Evolutionary conservation across 768 basidiomycete species (phyloP).

Genomic region (Pleurotus tuber-regium): DNA sequence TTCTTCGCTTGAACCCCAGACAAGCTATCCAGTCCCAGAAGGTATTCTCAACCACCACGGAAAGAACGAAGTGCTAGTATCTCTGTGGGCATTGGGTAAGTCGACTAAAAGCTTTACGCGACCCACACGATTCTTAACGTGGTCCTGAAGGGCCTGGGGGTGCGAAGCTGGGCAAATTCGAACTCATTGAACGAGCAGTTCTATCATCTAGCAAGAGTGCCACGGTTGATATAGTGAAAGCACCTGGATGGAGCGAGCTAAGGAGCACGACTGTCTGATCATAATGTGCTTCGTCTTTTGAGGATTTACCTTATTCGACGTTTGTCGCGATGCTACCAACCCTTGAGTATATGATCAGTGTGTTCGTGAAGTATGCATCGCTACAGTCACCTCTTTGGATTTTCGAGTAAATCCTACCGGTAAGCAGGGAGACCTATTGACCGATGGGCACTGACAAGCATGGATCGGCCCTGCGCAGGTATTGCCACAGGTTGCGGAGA

Average conservation of each 20-base stretch:
- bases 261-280: too few relatives aligned
- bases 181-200: conserved; percentile 25
- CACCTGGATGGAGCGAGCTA: conserved; percentile 31
- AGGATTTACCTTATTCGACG: too few relatives aligned
- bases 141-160: conserved; percentile 22
- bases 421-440: too few relatives aligned
- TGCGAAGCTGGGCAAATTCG: conserved; percentile 26
- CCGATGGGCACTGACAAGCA: too few relatives aligned
- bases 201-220: conserved; percentile 28
- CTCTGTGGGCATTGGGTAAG: conserved; percentile 34
- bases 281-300: too few relatives aligned
- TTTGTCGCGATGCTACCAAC: too few relatives aligned
- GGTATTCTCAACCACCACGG: conserved; percentile 36
- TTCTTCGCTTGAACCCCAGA: conserved; percentile 39
- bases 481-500: too few relatives aligned
- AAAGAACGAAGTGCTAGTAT: conserved; percentile 30
- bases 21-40: conserved; percentile 44
- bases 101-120: neutral
- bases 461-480: too few relatives aligned
- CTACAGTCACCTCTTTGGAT: too few relatives aligned
- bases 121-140: neutral
- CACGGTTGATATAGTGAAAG: conserved; percentile 24
- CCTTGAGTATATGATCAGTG: too few relatives aligned
- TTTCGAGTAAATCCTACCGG: too few relatives aligned
- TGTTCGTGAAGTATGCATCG: too few relatives aligned